These are phyloP conservation scores for Solanum hybrid DNA, from an alignment of 305 asterid genomes.

Conservation along the genomic window DNA sequence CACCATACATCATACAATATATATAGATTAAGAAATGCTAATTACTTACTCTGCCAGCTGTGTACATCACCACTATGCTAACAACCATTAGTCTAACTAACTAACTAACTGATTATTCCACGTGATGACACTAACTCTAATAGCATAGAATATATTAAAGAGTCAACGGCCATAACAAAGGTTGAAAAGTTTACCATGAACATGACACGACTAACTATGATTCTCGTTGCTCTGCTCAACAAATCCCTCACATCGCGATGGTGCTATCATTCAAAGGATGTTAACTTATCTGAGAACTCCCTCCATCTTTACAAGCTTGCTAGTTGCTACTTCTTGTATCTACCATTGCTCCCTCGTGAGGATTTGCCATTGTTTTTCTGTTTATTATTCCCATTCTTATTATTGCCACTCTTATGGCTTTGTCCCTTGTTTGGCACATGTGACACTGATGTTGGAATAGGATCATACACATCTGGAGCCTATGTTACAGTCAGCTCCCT, in stretches of 20 bases:
- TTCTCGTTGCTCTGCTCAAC: background rate
- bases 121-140: too few relatives aligned
- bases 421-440: conserved; percentile 56
- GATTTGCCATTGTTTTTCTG: conserved; percentile 58
- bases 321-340: conserved; percentile 35
- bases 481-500: conserved; percentile 42
- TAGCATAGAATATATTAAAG: background rate
- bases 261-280: conserved; percentile 6
- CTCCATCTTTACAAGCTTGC: conserved; percentile 29
- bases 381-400: conserved; percentile 60
- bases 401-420: conserved; percentile 34
- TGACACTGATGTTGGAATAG: conserved; percentile 77
- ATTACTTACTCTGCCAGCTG: too few relatives aligned
- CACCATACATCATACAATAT: too few relatives aligned
- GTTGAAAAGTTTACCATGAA: background rate
- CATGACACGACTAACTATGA: background rate
- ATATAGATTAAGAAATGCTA: too few relatives aligned
- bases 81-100: too few relatives aligned
- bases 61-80: too few relatives aligned
- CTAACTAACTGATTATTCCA: too few relatives aligned
- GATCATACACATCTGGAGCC: conserved; percentile 94
- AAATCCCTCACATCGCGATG: background rate
- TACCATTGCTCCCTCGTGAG: conserved; percentile 45
- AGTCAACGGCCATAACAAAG: background rate
- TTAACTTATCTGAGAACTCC: conserved; percentile 11